Base-by-base conservation (phyloP, 1,284 basidiomycete species). In the Paramarasmius palmivorus region DNA sequence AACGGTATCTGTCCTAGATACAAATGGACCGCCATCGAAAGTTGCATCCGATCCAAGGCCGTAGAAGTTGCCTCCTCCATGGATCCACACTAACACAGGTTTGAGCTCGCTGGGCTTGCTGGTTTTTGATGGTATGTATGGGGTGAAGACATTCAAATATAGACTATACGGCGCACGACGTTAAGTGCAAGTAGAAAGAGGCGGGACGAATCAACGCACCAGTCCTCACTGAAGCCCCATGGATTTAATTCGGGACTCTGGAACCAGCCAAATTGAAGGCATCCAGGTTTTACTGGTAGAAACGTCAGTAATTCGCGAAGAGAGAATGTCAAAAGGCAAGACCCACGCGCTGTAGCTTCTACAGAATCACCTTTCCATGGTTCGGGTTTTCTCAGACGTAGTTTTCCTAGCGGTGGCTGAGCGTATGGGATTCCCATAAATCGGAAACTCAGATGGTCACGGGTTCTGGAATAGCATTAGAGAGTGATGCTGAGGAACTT, bases 81-180 rank as follows among this genome's bases (percentile, higher is more conserved):
- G 74, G 42, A 78, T 74, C 66, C 71, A 76, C 55, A 78, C 68
- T 45, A 78, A 62, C 42, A 78, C 73, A 0, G 76, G 72, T 54
- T 73, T 73, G 23, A 76, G 68, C 0, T 55, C 50, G 8, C 22
- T 20, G 2, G 57, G 48, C 15, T 42, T 22, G 2, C 26, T 25
- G 19, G 15, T 20, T 10, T 14, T 14, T 23, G 73, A 38, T 71
- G 61, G 61, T 63, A 72, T 44, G 40, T 56, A 59, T 0, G 75
- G 69, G 1, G 77, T 78, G 61, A 64, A 76, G 39, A 79, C 67
- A 64, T 78, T 79, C 26, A 78, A 62, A 59, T 69, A 74, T 19
- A 78, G 32, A 48, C 61, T 56, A 20, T 10, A 15, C 32, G 23
- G 22, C n/a, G 10, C 22, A n/a, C 12, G 12, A 12, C 29, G 29